These are phyloP conservation scores for Aspergillus sp. DNA, from an alignment of 2,329 filamentous ascomycete genomes.

Conservation along the genomic window DNA sequence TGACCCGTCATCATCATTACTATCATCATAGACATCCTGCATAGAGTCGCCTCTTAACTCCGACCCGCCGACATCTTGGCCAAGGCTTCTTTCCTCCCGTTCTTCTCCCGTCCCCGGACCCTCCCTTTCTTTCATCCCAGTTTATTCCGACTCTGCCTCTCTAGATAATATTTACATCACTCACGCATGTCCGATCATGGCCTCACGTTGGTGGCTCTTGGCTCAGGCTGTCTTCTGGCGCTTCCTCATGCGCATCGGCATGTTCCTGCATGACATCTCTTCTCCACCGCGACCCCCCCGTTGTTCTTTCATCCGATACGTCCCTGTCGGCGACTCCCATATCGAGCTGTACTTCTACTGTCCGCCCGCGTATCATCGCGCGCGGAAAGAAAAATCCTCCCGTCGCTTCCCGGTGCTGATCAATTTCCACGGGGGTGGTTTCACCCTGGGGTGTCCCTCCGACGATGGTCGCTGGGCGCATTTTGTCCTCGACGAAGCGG, in stretches of 20 bases:
- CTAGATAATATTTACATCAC: background rate
- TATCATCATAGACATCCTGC: background rate
- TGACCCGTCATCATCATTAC: background rate
- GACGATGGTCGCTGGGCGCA: conserved; percentile 63
- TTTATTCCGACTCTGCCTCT: background rate
- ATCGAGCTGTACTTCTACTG: conserved; percentile 63
- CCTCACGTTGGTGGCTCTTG: conserved; percentile 59
- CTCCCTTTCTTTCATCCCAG: background rate
- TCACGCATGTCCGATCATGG: conserved; percentile 17
- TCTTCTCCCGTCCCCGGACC: background rate
- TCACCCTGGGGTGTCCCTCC: conserved; percentile 58
- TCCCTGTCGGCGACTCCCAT: conserved; percentile 50
- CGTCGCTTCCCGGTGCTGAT: conserved; percentile 57
- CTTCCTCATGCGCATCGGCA: conserved; percentile 66
- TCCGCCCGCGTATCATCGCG: conserved; percentile 42
- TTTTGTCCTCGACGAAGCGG: conserved; percentile 54
- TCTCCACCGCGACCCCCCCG: conserved; percentile 58
- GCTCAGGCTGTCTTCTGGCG: conserved; percentile 67
- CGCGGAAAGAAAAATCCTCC: conserved; percentile 26
- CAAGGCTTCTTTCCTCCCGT: background rate
- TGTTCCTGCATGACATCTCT: conserved; percentile 63
- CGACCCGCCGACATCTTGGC: no score
- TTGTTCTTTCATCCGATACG: conserved; percentile 58
- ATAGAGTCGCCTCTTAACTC: no score
- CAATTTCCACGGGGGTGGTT: conserved; percentile 66